Base-by-base conservation (phyloP, 78 protist species). In the Kipferlia bialata region DNA sequence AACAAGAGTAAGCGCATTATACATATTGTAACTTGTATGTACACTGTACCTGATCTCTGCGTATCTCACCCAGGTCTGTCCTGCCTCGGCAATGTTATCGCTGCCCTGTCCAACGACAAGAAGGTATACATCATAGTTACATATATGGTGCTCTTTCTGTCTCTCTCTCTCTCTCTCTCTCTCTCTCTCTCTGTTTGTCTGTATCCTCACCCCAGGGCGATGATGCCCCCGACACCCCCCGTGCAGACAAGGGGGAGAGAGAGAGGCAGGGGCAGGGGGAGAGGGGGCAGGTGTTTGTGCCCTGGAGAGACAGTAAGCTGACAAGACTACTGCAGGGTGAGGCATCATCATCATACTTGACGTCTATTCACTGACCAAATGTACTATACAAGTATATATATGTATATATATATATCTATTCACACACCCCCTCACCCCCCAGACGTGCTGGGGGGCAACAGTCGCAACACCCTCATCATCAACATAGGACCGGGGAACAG, bases 261-360 rank as follows among this genome's bases (percentile, higher is more conserved):
- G n/a, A n/a, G 51, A 44, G n/a, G n/a, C n/a, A n/a, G n/a, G n/a
- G n/a, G n/a, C n/a, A n/a, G n/a, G n/a, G n/a, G n/a, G n/a, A n/a
- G 51, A 13, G 13, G 51, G n/a, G 51, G 7, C 51, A 7, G 13
- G n/a, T 15, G 31, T 26, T 26, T 22, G 57, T 70, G 12, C 74
- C 74, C 7, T 70, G 74, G 74, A 54, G 74, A 12, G 38, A 70
- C 26, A 44, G 60, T 2, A 70, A 70, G 44, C 65, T 70, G 6
- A 70, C 74, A 2, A 45, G 74, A 10, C 62, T 70, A 7, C 74
- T 70, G 51, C 74, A 70, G 56, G 51, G 7, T 7, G 51, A 44
- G n/a, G 51, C n/a, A 44, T 44, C 51, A 44, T 44, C 51, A 44
- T 44, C 51, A 44, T 44, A 7, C 7, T 44, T 44, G n/a, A 44